Evolutionary conservation across 1,139 yeast species (phyloP), one percentile per base, ranked within the genome.

Genomic region (Suhomyces anneliseae): DNA sequence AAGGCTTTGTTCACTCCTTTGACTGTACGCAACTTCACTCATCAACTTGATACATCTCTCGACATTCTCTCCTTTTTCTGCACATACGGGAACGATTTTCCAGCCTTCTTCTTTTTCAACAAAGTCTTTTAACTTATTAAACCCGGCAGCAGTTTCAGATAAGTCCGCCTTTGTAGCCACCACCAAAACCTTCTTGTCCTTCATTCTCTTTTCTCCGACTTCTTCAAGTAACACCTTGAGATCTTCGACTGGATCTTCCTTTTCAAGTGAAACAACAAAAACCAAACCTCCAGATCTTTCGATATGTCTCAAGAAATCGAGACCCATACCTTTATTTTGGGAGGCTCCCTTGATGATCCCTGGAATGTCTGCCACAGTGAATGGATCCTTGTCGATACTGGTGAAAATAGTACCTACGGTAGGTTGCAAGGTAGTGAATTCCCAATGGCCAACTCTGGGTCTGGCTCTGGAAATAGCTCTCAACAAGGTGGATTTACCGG

Each of bases 311-410:
- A 93, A 69, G 64, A 93, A 93, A 54, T 90, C 97, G 42, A 90
- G 76, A 0, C 99, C 99, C 89, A 93, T 86, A 2, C 99, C 99
- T 60, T 79, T 85, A 59, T 92, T 88, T 38, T 83, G 73, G 2
- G 83, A 76, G 0, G 99, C 98, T 8, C 96, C 98, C 60, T 82
- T 77, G 47, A 93, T 87, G 45, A 93, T 88, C 10, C 99, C 99
- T 0, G 99, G 99, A 50, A 93, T 93, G 69, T 93, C 99, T 1
- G 98, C 98, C 1, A 93, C 98, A 0, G 97, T 89, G 62, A 92
- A 90, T 1, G 90, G 85, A 8, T 80, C 82, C 51, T 79, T 78
- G 51, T 85, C 89, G 5, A 86, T 78, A 1, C 85, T 79, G 34
- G 83, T 68, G 43, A 78, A 75, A 15, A 93, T 87, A 0, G 97